Conservation (phyloP, 1,284 basidiomycete genomes). For the Boletus coffeatus region DNA sequence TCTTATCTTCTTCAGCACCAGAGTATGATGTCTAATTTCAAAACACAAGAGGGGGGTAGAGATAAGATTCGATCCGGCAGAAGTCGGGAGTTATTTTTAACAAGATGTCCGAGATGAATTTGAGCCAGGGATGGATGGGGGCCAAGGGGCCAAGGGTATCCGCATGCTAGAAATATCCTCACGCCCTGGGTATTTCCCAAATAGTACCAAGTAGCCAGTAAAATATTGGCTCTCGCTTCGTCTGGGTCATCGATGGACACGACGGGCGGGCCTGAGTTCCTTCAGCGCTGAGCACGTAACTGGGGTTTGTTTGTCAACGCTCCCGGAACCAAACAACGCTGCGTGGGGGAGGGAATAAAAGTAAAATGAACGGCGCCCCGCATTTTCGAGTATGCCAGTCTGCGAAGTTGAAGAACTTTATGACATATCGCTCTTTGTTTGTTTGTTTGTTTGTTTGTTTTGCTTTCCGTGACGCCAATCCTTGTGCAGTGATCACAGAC, state of each 20-base stretch:
- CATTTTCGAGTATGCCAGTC: constrained; percentile 5
- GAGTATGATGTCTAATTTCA: constrained; percentile 22
- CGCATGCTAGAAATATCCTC: constrained; percentile 1
- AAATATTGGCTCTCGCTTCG: not conserved
- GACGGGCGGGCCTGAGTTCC: not conserved
- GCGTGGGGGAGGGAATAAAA: constrained; percentile 6
- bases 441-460: not conserved
- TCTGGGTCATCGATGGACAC: not conserved
- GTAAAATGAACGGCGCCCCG: not conserved
- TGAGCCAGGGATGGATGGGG: constrained; percentile 7
- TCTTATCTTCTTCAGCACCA: constrained; percentile 1
- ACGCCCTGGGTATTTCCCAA: not conserved
- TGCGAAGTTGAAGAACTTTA: constrained; percentile 17
- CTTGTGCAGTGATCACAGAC: constrained; percentile 4
- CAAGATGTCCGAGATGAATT: constrained; percentile 2
- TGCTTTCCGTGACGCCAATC: not conserved
- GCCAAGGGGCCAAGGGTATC: constrained; percentile 17
- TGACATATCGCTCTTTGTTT: constrained; percentile 1
- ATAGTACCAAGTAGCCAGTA: not conserved
- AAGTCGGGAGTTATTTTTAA: constrained; percentile 7
- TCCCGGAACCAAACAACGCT: constrained; percentile 18
- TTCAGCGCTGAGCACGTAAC: too few species aligned
- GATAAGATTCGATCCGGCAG: constrained; percentile 28
- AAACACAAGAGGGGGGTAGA: constrained; percentile 6
- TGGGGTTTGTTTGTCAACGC: constrained; percentile 13